Base-by-base conservation (phyloP, 495 filamentous ascomycete species). In the Aspergillus ellipticus region DNA sequence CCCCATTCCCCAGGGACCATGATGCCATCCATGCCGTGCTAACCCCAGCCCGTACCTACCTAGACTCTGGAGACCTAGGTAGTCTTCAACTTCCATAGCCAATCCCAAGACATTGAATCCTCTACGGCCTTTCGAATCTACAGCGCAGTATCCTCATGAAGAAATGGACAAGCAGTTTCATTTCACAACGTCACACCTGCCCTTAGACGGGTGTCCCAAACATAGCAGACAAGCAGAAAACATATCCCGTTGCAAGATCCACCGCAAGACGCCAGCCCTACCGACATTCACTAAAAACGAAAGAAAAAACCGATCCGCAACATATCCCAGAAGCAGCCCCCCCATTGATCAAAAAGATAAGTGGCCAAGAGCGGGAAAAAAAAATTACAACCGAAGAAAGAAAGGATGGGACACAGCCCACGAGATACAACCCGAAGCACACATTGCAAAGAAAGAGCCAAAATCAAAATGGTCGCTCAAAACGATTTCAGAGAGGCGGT, bases 221-320 rank as follows among this genome's bases (percentile, higher is more conserved):
- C 41, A 58, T 54, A 51, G 48, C 21, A 61, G 51, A 42, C 63
- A 62, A 58, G 55, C 29, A 58, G 35, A 60, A 41, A 56, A 61
- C 61, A 64, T 66, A 66, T 74, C 71, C 67, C 66, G 54, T 66
- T 63, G 54, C 53, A 69, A 65, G 68, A 65, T 71, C 72, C 68
- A 72, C 66, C 74, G 54, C 69, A 67, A 49, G 70, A 76, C 74
- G 74, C 73, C 74, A 70, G 64, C 66, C 73, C 53, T 58, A 62
- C 66, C 61, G 66, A 70, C 55, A 64, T 45, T 58, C 49, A 53
- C 45, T 63, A 62, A 60, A 61, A 64, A 55, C 61, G 55, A 65
- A 69, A 54, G 48, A 54, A 58, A n/a, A 42, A 42, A 53, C 54
- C 55, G 64, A 64, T 68, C 68, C 45, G 57, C 59, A 65, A 63